phyloP scores from a whole-genome alignment of 208 protist genomes.

The Blastocrithidia nonstop region DNA sequence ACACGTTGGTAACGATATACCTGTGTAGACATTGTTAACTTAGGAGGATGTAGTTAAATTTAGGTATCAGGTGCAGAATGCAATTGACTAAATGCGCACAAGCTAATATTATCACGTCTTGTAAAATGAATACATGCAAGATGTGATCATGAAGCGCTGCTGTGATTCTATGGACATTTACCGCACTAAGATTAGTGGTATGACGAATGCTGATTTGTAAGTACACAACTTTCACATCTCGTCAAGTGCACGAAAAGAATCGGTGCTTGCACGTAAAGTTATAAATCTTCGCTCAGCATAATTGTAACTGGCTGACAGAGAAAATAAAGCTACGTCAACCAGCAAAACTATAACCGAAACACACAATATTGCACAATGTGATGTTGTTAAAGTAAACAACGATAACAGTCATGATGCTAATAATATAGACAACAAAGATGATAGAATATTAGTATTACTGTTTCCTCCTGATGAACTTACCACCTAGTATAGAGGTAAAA shows the following conservation, averaged over 20 bases:
- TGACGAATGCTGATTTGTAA: slow-evolving; percentile 19
- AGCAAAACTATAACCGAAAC: not conserved
- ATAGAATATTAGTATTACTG: no score
- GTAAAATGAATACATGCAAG: slow-evolving; percentile 61
- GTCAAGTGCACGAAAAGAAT: slow-evolving; percentile 11
- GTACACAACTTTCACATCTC: slow-evolving; percentile 77
- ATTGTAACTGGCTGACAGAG: slow-evolving; percentile 7
- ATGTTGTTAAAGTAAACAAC: no score
- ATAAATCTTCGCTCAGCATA: slow-evolving; percentile 63
- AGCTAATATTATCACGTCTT: slow-evolving; percentile 52
- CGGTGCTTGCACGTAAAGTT: slow-evolving; percentile 46
- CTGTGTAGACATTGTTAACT: slow-evolving; percentile 50
- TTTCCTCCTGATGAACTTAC: slow-evolving; percentile 48
- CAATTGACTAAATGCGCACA: slow-evolving; percentile 40
- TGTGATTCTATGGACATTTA: slow-evolving; percentile 74
- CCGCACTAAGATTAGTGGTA: slow-evolving; percentile 34
- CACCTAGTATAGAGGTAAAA: slow-evolving; percentile 31
- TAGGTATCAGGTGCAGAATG: slow-evolving; percentile 26
- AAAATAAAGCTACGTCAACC: not conserved
- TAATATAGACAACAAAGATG: no score
- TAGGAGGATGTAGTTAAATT: slow-evolving; percentile 38
- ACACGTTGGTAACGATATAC: slow-evolving; percentile 23
- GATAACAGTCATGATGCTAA: no score
- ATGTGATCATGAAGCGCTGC: slow-evolving; percentile 43
- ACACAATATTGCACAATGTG: not conserved